Conservation (phyloP, 75 land plant species). For the Isoetes taiwanensis region DNA sequence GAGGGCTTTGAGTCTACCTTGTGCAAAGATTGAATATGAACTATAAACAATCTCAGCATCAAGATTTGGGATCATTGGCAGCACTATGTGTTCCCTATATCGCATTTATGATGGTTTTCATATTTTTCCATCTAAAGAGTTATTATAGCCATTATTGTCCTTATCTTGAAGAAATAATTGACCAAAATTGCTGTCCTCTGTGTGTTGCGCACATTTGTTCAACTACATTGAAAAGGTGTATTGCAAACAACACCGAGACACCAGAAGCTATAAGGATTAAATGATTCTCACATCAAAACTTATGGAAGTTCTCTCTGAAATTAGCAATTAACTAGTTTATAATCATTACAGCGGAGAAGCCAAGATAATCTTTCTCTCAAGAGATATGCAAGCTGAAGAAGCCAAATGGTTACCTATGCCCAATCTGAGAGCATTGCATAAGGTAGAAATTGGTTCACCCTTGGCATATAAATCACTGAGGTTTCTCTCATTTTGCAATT, state of each 20-base stretch:
- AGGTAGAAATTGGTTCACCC: slow-evolving; percentile 99
- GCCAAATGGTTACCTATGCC: slow-evolving; percentile 88
- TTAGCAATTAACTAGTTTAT: too few relatives aligned
- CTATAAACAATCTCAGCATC: slow-evolving; percentile 86
- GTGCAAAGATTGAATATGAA: slow-evolving; percentile 41
- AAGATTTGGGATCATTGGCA: slow-evolving; percentile 49
- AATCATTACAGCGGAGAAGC: too few relatives aligned
- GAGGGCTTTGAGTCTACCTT: slow-evolving; percentile 49
- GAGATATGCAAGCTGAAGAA: slow-evolving; percentile 68
- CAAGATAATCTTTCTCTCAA: slow-evolving; percentile 98
- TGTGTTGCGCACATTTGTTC: slow-evolving; percentile 93
- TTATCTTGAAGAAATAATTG: slow-evolving; percentile 65
- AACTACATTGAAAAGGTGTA: slow-evolving; percentile 68
- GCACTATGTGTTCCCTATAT: slow-evolving; percentile 59
- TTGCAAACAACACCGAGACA: slow-evolving; percentile 50
- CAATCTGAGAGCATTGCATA: slow-evolving; percentile 79
- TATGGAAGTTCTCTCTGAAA: too few relatives aligned
- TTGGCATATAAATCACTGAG: slow-evolving; percentile 97
- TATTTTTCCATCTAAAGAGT: slow-evolving; percentile 33
- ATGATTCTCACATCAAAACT: too few relatives aligned
- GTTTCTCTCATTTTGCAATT: slow-evolving; percentile 98
- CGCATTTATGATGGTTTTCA: slow-evolving; percentile 79
- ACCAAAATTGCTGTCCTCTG: slow-evolving; percentile 90
- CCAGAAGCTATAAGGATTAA: too few relatives aligned
- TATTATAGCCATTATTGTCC: too few relatives aligned